A percentile compares a stretch with the other conserved stretches of the same genome.
These are phyloP conservation scores for Nicotiana tabacum DNA, from an alignment of 257 asterid species.

Conservation along the genomic window DNA sequence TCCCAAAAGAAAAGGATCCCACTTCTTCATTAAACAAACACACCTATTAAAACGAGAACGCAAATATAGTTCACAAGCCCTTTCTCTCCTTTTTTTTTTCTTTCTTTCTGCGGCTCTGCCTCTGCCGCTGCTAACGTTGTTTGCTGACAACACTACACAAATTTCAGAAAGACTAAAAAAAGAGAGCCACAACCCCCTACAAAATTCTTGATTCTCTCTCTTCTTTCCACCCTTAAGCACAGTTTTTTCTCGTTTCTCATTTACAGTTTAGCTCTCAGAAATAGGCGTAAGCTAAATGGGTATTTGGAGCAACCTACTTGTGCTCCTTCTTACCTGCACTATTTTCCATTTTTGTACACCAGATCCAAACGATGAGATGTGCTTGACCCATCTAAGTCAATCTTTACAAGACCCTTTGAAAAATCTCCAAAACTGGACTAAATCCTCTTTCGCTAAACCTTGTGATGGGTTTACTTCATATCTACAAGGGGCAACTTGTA, in stretches of 20 bases:
- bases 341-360: slow-evolving; percentile 36
- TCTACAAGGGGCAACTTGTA: slow-evolving; percentile 90
- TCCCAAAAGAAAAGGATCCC: background rate
- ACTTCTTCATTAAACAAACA: background rate
- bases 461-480: slow-evolving; percentile 69
- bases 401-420: slow-evolving; percentile 61
- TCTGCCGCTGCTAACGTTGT: slow-evolving; percentile 12
- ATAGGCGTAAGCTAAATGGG: slow-evolving; percentile 29
- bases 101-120: slow-evolving; percentile 10
- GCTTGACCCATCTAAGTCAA: slow-evolving; percentile 58
- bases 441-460: slow-evolving; percentile 50
- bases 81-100: background rate
- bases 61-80: background rate
- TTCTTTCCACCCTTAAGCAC: background rate
- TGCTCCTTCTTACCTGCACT: slow-evolving; percentile 19
- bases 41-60: background rate
- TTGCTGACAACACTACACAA: slow-evolving; percentile 12
- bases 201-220: background rate
- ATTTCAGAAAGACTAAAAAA: slow-evolving; percentile 8
- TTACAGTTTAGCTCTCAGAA: background rate
- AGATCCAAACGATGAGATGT: slow-evolving; percentile 80
- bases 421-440: slow-evolving; percentile 77
- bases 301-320: slow-evolving; percentile 20
- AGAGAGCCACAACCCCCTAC: background rate
- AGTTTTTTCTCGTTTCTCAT: background rate